Evolutionary conservation across 805 yeast species (phyloP).

Genomic region (Ogataea haglerorum): DNA sequence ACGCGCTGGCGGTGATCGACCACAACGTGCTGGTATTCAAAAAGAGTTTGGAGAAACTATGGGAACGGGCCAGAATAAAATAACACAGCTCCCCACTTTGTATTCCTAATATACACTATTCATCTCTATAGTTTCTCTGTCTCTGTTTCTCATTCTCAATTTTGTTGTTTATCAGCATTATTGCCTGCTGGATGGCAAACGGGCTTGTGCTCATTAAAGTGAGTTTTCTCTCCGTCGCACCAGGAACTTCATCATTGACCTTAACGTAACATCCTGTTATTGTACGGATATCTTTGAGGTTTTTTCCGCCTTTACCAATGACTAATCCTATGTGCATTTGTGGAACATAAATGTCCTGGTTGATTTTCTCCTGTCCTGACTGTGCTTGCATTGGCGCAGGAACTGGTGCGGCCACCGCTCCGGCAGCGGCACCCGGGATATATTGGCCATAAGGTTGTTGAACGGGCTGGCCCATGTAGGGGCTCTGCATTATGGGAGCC

Average conservation of each 20-base stretch:
- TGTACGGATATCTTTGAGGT: conserved; percentile 72
- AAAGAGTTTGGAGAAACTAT: conserved; percentile 69
- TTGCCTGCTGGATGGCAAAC: conserved; percentile 68
- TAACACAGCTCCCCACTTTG: conserved; percentile 1
- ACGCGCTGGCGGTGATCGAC: conserved; percentile 67
- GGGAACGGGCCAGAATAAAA: conserved; percentile 43
- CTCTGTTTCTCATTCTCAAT: conserved; percentile 58
- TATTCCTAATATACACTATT: conserved; percentile 11
- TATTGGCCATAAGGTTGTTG: conserved; percentile 2
- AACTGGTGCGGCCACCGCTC: conserved; percentile 10
- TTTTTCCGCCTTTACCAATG: conserved; percentile 84
- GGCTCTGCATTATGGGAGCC: conserved; percentile 26
- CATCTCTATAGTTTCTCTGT: conserved; percentile 22
- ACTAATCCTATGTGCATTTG: conserved; percentile 77
- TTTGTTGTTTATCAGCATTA: conserved; percentile 66
- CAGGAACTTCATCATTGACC: conserved; percentile 58
- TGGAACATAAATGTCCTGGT: conserved; percentile 73
- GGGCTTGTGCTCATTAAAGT: conserved; percentile 61
- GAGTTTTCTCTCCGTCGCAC: conserved; percentile 57
- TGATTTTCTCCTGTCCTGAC: conserved; percentile 43
- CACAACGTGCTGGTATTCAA: conserved; percentile 83
- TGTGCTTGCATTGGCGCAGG: neutral
- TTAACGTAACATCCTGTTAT: conserved; percentile 72
- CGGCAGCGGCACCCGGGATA: conserved; percentile 3
- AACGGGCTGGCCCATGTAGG: conserved; percentile 18